Evolutionary conservation across 164 flowering plant species (phyloP).

Genomic region (Aristolochia fimbriata): DNA sequence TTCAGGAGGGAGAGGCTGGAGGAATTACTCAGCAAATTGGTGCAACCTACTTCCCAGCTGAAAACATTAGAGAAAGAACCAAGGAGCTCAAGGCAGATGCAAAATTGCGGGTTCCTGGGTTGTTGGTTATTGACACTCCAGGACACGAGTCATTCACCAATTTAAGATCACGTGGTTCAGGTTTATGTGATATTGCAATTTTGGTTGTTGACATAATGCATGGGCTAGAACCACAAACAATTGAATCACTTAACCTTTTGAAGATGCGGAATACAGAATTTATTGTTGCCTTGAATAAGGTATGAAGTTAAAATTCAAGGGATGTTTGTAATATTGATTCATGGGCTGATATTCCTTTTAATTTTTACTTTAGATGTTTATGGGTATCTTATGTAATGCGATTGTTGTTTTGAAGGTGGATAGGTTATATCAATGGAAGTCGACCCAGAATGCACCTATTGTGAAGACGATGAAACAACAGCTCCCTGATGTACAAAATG

Average conservation of each 20-base stretch:
- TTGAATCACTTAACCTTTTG: slow-evolving; percentile 91
- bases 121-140: slow-evolving; percentile 94
- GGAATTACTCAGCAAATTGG: slow-evolving; percentile 99
- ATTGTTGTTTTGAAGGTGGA: slow-evolving; percentile 52
- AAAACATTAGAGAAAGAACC: slow-evolving; percentile 86
- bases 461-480: slow-evolving; percentile 71
- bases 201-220: slow-evolving; percentile 99
- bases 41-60: slow-evolving; percentile 94
- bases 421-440: slow-evolving; percentile 92
- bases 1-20: slow-evolving; percentile 99
- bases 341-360: neutral
- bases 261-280: slow-evolving; percentile 94
- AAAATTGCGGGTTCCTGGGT: slow-evolving; percentile 78
- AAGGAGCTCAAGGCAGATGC: slow-evolving; percentile 95
- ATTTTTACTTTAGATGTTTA: neutral
- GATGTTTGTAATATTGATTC: too few relatives aligned
- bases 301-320: slow-evolving; percentile 10
- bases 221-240: slow-evolving; percentile 93
- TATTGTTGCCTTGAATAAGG: slow-evolving; percentile 95
- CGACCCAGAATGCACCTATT: slow-evolving; percentile 74
- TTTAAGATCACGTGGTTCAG: slow-evolving; percentile 91
- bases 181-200: slow-evolving; percentile 95
- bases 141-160: slow-evolving; percentile 96
- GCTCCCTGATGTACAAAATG: slow-evolving; percentile 66
- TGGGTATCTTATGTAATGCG: neutral